A percentile compares a stretch with the other conserved stretches of the same genome.
Evolutionary conservation across 2,329 filamentous ascomycete genomes (phyloP).

Genomic region (Phaeosphaeria sp.): DNA sequence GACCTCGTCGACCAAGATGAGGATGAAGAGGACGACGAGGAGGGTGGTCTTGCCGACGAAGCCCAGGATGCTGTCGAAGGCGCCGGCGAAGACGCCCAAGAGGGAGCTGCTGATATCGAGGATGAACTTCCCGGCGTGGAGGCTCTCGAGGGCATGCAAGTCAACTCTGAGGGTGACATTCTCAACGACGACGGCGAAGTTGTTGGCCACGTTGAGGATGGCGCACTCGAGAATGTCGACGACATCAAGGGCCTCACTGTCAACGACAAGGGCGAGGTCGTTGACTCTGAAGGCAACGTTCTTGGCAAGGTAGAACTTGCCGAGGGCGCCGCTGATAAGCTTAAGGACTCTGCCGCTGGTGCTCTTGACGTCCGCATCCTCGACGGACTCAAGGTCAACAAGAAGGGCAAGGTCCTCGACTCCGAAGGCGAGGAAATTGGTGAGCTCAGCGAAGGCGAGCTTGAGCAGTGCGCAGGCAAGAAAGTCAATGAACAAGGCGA

Average conservation of each 20-base stretch:
- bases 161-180: conserved; percentile 58
- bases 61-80: conserved; percentile 42
- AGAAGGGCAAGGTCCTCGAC: conserved; percentile 62
- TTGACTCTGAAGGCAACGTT: conserved; percentile 59
- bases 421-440: conserved; percentile 60
- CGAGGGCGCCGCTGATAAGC: conserved; percentile 56
- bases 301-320: conserved; percentile 59
- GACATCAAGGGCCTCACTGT: conserved; percentile 57
- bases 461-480: conserved; percentile 54
- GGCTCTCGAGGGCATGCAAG: conserved; percentile 58
- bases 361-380: conserved; percentile 56
- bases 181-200: conserved; percentile 58
- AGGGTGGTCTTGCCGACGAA: conserved; percentile 27
- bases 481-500: conserved; percentile 59
- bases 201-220: conserved; percentile 56
- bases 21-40: conserved; percentile 37
- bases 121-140: conserved; percentile 59
- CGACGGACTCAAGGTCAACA: conserved; percentile 63
- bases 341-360: conserved; percentile 49
- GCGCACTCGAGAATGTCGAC: conserved; percentile 48
- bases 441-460: conserved; percentile 56
- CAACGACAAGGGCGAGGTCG: conserved; percentile 59
- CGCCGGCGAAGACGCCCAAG: conserved; percentile 32
- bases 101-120: conserved; percentile 50
- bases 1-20: conserved; percentile 46